Conservation (phyloP, 148 eudicot genomes). For the Suaeda aralocaspica region DNA sequence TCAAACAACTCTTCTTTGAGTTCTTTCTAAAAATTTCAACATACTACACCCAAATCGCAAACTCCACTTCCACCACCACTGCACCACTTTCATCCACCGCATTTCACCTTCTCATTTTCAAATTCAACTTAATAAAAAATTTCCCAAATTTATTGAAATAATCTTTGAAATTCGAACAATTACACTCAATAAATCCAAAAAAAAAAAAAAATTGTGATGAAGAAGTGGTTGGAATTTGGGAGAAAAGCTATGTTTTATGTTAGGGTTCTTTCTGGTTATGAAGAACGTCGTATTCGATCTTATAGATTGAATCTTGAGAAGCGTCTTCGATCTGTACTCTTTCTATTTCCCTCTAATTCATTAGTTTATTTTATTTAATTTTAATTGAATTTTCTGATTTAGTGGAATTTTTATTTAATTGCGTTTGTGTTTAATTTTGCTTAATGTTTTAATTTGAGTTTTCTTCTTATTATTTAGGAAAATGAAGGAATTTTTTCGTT, state of each 20-base stretch:
- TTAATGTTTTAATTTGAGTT: not conserved
- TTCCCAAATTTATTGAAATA: not conserved
- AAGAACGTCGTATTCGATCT: constrained; percentile 85
- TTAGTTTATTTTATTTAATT: not conserved
- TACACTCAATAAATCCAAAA: too few species aligned
- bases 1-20: too few species aligned
- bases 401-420: not conserved
- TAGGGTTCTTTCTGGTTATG: constrained; percentile 87
- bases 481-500: not conserved
- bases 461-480: not conserved
- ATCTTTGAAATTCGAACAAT: not conserved
- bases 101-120: too few species aligned
- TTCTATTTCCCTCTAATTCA: not conserved
- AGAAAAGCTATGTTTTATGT: constrained; percentile 84
- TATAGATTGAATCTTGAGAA: constrained; percentile 64
- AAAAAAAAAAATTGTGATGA: constrained; percentile 31
- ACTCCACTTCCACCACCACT: too few species aligned
- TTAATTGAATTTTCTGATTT: not conserved
- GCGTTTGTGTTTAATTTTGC: not conserved
- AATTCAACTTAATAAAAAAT: too few species aligned
- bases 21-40: too few species aligned
- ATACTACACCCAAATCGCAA: too few species aligned
- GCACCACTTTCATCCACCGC: too few species aligned
- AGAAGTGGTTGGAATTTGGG: constrained; percentile 61
- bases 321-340: constrained; percentile 57